Evolutionary conservation across 257 asterid genomes (phyloP).

Genomic region (Nicotiana obtusifolia): DNA sequence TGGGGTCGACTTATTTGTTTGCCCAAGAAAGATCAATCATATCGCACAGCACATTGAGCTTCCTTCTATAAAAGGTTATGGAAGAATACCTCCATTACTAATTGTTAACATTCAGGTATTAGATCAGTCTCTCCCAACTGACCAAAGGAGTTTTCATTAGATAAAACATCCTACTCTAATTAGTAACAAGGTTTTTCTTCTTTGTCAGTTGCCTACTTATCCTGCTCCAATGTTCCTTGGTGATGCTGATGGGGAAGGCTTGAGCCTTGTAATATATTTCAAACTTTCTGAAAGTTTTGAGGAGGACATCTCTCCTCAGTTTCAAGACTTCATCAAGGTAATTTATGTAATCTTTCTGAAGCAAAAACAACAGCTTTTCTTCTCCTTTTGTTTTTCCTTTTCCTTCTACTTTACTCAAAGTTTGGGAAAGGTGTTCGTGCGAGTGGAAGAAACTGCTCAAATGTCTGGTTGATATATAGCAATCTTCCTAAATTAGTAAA

Average conservation of each 20-base stretch:
- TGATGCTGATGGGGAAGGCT: constrained; percentile 71
- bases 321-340: constrained; percentile 63
- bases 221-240: constrained; percentile 69
- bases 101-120: constrained; percentile 71
- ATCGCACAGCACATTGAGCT: constrained; percentile 68
- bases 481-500: too few species aligned
- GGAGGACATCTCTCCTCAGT: constrained; percentile 53
- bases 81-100: constrained; percentile 44
- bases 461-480: too few species aligned
- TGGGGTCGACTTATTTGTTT: constrained; percentile 65
- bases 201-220: constrained; percentile 59
- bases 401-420: background rate
- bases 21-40: constrained; percentile 56
- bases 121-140: background rate
- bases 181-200: background rate
- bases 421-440: background rate
- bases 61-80: constrained; percentile 47
- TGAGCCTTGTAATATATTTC: constrained; percentile 66
- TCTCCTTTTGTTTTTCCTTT: background rate
- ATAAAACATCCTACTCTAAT: background rate
- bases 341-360: constrained; percentile 1
- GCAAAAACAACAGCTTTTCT: background rate
- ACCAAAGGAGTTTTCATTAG: background rate
- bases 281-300: constrained; percentile 52
- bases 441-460: too few species aligned